These are phyloP conservation scores for Cercospora zeae-maydis DNA, from an alignment of 2,329 filamentous ascomycete genomes.

Conservation along the genomic window DNA sequence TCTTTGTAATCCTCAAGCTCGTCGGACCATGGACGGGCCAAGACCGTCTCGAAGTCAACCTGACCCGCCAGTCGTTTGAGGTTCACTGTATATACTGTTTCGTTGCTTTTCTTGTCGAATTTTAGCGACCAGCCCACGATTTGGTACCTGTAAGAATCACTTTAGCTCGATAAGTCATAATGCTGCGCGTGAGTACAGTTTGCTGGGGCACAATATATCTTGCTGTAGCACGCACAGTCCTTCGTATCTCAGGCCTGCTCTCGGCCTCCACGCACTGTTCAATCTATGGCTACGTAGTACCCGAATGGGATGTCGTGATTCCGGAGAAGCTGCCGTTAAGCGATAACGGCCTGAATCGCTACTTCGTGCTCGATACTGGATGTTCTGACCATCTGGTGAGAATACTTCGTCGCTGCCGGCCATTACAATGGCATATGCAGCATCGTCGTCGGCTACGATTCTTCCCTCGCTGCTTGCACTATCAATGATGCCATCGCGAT, in stretches of 20 bases:
- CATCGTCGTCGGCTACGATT: conserved; percentile 41
- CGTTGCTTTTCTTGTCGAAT: conserved; percentile 25
- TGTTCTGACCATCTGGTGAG: conserved; percentile 34
- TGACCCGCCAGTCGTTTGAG: conserved; percentile 37
- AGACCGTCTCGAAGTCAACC: conserved; percentile 37
- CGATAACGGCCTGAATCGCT: conserved; percentile 45
- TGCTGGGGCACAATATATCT: neutral
- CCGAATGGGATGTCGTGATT: conserved; percentile 42
- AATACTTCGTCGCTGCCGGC: conserved; percentile 41
- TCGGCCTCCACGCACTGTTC: conserved; percentile 45
- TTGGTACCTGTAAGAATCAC: conserved; percentile 32
- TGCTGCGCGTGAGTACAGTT: neutral
- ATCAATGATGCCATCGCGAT: conserved; percentile 49
- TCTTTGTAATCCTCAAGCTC: conserved; percentile 49
- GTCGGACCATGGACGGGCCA: conserved; percentile 41
- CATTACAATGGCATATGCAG: conserved; percentile 47
- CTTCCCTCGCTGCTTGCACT: conserved; percentile 41
- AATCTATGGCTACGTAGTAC: conserved; percentile 46
- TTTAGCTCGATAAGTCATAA: neutral
- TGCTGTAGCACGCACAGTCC: conserved; percentile 41
- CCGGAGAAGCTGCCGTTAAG: conserved; percentile 42
- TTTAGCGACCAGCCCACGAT: conserved; percentile 43
- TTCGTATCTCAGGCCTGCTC: conserved; percentile 48
- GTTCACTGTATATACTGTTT: conserved; percentile 39
- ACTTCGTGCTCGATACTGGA: conserved; percentile 42